Conservation (phyloP, 1,284 basidiomycete genomes). For the Sphaerobolus stellatus region DNA sequence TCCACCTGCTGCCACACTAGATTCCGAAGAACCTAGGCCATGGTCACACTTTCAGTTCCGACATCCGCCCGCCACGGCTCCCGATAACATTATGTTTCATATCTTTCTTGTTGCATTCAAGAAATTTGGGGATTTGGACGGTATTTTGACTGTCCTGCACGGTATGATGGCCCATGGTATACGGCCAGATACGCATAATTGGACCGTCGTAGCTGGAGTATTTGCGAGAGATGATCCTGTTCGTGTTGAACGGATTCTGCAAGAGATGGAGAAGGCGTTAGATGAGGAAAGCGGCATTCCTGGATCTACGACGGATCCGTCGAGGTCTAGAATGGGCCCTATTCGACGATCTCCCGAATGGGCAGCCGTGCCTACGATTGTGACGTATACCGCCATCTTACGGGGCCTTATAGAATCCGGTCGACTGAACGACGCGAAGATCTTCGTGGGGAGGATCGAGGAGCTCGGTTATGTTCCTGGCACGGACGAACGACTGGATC, state of each 20-base stretch:
- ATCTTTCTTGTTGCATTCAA: conserved; percentile 5
- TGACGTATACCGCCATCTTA: conserved; percentile 12
- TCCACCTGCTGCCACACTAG: background rate
- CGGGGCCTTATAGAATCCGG: conserved; percentile 9
- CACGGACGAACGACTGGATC: conserved; percentile 7
- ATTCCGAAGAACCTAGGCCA: background rate
- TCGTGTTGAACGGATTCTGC: conserved; percentile 1
- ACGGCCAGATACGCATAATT: conserved; percentile 12
- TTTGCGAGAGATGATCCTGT: conserved; percentile 4
- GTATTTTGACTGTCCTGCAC: conserved; percentile 1
- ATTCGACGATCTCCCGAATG: conserved; percentile 1
- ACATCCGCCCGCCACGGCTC: conserved; percentile 8
- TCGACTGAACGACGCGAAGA: background rate
- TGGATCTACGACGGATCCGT: background rate
- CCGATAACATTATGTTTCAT: conserved; percentile 11
- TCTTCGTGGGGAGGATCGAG: conserved; percentile 2
- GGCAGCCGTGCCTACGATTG: conserved; percentile 8
- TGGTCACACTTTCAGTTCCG: conserved; percentile 4
- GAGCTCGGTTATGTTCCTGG: conserved; percentile 6
- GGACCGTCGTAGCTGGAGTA: conserved; percentile 10
- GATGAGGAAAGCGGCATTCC: background rate
- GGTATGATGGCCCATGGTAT: conserved; percentile 9
- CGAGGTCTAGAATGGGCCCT: conserved; percentile 1
- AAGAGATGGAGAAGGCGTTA: conserved; percentile 4
- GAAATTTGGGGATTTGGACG: background rate